These are phyloP conservation scores for Seiridium cupressi DNA, from an alignment of 2,329 filamentous ascomycete species.

Conservation along the genomic window DNA sequence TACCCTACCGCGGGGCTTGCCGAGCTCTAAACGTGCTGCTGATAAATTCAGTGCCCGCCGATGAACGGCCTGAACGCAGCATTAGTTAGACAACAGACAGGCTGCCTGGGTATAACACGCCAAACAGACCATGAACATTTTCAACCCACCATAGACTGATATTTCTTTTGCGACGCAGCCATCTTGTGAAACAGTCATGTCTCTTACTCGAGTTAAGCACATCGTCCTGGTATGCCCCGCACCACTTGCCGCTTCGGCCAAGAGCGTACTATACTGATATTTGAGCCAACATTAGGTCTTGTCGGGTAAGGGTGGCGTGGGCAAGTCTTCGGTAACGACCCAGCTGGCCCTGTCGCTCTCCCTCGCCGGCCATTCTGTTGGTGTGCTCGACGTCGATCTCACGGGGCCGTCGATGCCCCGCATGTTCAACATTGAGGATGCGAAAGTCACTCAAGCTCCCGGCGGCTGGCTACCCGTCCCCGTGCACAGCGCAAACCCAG, in stretches of 20 bases:
- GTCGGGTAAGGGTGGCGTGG: conserved; percentile 96
- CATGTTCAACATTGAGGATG: conserved; percentile 84
- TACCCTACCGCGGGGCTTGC: not conserved
- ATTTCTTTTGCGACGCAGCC: too few species aligned
- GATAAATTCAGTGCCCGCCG: conserved; percentile 2
- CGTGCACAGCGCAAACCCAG: conserved; percentile 64
- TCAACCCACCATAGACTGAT: not conserved
- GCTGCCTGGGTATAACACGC: not conserved
- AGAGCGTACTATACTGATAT: too few species aligned
- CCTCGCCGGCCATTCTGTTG: conserved; percentile 82
- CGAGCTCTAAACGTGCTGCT: not conserved
- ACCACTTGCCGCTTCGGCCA: too few species aligned
- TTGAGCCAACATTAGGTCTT: conserved; percentile 55
- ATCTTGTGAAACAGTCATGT: conserved; percentile 44
- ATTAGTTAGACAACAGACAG: too few species aligned
- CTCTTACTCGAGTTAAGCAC: conserved; percentile 69
- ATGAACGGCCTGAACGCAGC: not conserved
- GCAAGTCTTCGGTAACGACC: conserved; percentile 96
- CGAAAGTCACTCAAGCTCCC: conserved; percentile 87
- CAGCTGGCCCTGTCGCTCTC: conserved; percentile 90
- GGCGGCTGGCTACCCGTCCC: conserved; percentile 89
- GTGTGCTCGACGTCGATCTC: conserved; percentile 93
- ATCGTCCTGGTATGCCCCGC: conserved; percentile 64
- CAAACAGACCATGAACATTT: not conserved
- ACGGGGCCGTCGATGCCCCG: conserved; percentile 96